Base-by-base conservation (phyloP, 768 basidiomycete species). In the Boletus rubroflammeus region DNA sequence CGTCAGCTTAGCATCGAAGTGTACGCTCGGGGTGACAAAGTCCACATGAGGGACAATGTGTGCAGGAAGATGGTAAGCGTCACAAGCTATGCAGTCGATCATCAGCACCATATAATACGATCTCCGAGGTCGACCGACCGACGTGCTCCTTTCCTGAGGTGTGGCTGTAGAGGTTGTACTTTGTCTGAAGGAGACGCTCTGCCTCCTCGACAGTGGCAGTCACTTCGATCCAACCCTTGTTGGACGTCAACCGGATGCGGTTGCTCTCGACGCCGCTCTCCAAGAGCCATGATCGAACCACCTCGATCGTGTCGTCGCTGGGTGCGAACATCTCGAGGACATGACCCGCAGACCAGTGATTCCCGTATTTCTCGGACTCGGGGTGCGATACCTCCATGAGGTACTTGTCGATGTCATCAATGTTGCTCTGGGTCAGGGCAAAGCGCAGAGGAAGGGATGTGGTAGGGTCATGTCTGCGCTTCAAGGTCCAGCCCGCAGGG, bases 401-500 rank as follows among this genome's bases (percentile, higher is more conserved):
- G 4, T 25, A 25, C 23, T 25, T 25, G 36, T 62, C 64, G 39
- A 72, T 51, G 5, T 51, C 49, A 25, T 71, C 56, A 21, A 72
- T 47, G 58, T 71, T 73, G n/a, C 35, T 58, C 58, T 73, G 73
- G 17, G 56, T 50, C 21, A 74, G 61, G 9, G 23, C 23, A 25
- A 25, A 25, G 23, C 23, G 23, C 23, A 25, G 4, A 25, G 23
- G 23, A 25, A 25, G n/a, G 29, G 54, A 39, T 2, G 60, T 47
- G 42, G 64, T 62, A 7, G 74, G 60, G 1, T 71, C 68, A 47
- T 76, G 72, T 47, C 73, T 31, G 7, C 29, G 29, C 29, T 31
- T 31, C 29, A 31, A 31, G 29, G 64, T 56, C 79, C 79, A 81
- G 3, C 64, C 65, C 7, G 48, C 7, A 9, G 76, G 75, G 10